Percentiles rank a stretch among this genome's conserved stretches.
phyloP scores from a whole-genome alignment of 441 rosid species.

The Jatropha podagrica region DNA sequence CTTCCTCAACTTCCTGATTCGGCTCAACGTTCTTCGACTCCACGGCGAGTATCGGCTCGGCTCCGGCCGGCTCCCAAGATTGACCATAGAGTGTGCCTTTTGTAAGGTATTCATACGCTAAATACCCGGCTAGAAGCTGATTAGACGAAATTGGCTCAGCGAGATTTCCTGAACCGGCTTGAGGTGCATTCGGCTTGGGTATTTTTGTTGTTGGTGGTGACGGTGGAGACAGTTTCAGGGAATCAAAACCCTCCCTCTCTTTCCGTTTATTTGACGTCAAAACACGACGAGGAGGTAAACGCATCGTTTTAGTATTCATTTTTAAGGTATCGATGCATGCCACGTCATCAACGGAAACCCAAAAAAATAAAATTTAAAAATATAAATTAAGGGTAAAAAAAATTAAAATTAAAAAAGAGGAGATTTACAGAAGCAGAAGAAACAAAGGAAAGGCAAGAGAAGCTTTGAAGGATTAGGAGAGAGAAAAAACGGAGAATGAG shows the following conservation, averaged over 20 bases:
- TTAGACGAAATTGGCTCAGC: constrained; percentile 34
- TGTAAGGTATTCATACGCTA: constrained; percentile 67
- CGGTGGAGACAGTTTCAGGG: constrained; percentile 18
- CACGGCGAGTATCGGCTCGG: constrained; percentile 21
- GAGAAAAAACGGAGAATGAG: neutral
- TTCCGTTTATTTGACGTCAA: constrained; percentile 59
- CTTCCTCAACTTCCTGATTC: constrained; percentile 18
- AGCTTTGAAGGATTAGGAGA: neutral
- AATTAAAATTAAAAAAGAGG: neutral
- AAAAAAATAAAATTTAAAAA: neutral
- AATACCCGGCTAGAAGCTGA: constrained; percentile 65
- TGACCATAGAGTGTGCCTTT: constrained; percentile 67
- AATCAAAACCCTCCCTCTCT: constrained; percentile 46
- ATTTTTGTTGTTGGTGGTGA: constrained; percentile 24
- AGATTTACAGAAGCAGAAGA: neutral
- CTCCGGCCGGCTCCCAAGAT: constrained; percentile 41
- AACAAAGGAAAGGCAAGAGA: neutral
- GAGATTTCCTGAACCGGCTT: constrained; percentile 17
- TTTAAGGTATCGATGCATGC: constrained; percentile 41
- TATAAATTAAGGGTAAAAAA: neutral
- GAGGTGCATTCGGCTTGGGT: constrained; percentile 18
- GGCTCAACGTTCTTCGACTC: constrained; percentile 8
- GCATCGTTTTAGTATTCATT: constrained; percentile 85
- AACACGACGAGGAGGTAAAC: constrained; percentile 78
- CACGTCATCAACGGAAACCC: constrained; percentile 51